Conservation (phyloP, 1,284 basidiomycete genomes). For the Quambalaria eucalypti region DNA sequence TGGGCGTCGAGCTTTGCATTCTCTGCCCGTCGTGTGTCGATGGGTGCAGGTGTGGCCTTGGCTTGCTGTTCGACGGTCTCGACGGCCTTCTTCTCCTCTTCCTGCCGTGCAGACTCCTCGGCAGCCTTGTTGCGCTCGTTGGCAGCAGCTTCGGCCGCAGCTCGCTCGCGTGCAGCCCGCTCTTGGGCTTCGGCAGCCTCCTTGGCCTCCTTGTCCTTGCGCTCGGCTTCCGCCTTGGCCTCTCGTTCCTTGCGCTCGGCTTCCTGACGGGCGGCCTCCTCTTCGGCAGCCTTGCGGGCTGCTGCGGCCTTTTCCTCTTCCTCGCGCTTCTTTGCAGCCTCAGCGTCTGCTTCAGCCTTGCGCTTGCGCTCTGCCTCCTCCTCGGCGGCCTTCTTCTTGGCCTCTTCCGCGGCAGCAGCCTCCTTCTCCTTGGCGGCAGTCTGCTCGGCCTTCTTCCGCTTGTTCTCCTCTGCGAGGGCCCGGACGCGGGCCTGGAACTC, state of each 20-base stretch:
- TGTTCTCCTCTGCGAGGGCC: slow-evolving; percentile 25
- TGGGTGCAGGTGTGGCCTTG: not conserved
- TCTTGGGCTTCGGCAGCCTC: slow-evolving; percentile 2
- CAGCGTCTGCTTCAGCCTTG: slow-evolving; percentile 12
- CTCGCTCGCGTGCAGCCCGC: not conserved
- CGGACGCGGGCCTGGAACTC: slow-evolving; percentile 35
- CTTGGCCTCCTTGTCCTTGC: slow-evolving; percentile 2
- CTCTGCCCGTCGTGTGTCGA: not conserved
- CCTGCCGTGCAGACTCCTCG: slow-evolving; percentile 16
- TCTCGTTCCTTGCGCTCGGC: slow-evolving; percentile 8
- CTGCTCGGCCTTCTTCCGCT: slow-evolving; percentile 23
- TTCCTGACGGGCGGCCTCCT: slow-evolving; percentile 17
- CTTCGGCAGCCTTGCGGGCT: slow-evolving; percentile 18
- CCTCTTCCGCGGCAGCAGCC: slow-evolving; percentile 12
- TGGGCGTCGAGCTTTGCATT: slow-evolving; percentile 2
- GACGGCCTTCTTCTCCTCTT: slow-evolving; percentile 14
- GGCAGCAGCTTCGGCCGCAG: slow-evolving; percentile 15
- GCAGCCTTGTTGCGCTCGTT: slow-evolving; percentile 10
- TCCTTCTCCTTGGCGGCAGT: slow-evolving; percentile 16
- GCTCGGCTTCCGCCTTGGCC: slow-evolving; percentile 1
- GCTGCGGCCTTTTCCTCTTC: slow-evolving; percentile 7
- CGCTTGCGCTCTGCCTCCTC: slow-evolving; percentile 11
- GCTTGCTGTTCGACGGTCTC: slow-evolving; percentile 14
- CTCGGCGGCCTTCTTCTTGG: slow-evolving; percentile 15
- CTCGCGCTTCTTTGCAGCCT: slow-evolving; percentile 11